A percentile compares a stretch with the other conserved stretches of the same genome.
Conservation (phyloP, 2,329 filamentous ascomycete species). For the Aspergillus uvarum region DNA sequence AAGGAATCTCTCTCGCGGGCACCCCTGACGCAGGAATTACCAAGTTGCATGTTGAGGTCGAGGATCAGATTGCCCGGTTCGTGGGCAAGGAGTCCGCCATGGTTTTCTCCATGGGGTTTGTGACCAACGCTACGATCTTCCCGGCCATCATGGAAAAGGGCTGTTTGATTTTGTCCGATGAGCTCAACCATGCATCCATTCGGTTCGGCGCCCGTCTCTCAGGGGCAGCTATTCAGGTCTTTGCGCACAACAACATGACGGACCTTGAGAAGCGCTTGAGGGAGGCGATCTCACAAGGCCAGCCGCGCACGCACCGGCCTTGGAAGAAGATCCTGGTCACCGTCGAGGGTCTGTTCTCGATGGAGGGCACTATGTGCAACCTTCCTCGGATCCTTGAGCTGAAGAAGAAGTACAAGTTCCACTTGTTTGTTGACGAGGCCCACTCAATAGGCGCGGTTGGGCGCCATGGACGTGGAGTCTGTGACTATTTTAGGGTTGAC, state of each 20-base stretch:
- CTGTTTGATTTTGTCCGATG: slow-evolving; percentile 88
- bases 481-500: slow-evolving; percentile 91
- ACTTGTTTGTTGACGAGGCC: slow-evolving; percentile 90
- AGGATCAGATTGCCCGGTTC: slow-evolving; percentile 80
- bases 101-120: slow-evolving; percentile 97
- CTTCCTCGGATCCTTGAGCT: slow-evolving; percentile 78
- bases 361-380: slow-evolving; percentile 98
- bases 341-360: slow-evolving; percentile 93
- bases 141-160: slow-evolving; percentile 86
- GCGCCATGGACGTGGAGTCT: slow-evolving; percentile 84
- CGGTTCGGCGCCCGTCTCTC: slow-evolving; percentile 88
- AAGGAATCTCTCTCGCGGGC: slow-evolving; percentile 76
- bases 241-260: slow-evolving; percentile 91
- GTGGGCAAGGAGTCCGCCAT: slow-evolving; percentile 89
- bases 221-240: slow-evolving; percentile 86
- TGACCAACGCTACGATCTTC: slow-evolving; percentile 91
- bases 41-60: slow-evolving; percentile 80
- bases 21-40: slow-evolving; percentile 77
- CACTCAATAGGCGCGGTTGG: slow-evolving; percentile 91
- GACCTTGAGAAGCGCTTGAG: slow-evolving; percentile 81
- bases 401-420: slow-evolving; percentile 93
- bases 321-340: slow-evolving; percentile 98
- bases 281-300: slow-evolving; percentile 88
- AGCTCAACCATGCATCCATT: slow-evolving; percentile 94
- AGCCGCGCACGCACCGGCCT: slow-evolving; percentile 89